Evolutionary conservation across 2,329 filamentous ascomycete genomes (phyloP).

Genomic region (Byssochlamys sp.): DNA sequence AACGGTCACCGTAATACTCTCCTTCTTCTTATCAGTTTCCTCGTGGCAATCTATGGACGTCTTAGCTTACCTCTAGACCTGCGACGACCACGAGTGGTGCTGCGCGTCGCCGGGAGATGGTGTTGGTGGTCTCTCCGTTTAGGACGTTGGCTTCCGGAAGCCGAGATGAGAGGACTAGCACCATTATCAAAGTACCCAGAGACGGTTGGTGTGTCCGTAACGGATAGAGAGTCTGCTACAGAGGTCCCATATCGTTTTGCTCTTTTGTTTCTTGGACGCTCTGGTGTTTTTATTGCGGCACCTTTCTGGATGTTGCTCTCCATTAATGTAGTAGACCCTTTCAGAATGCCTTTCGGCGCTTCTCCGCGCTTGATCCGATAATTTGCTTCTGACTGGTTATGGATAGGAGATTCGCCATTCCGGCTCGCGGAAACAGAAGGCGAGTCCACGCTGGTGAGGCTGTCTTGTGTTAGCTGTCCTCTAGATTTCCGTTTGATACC

Average conservation of each 20-base stretch:
- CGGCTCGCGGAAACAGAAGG: not conserved
- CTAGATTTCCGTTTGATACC: conserved; percentile 13
- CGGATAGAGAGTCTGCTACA: conserved; percentile 3
- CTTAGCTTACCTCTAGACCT: conserved; percentile 19
- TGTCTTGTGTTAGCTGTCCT: not conserved
- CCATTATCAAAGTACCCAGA: conserved; percentile 18
- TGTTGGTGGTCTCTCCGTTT: conserved; percentile 11
- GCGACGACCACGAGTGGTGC: conserved; percentile 11
- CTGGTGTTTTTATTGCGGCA: conserved; percentile 3
- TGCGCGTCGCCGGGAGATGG: conserved; percentile 6
- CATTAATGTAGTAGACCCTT: not conserved
- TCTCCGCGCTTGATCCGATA: not conserved
- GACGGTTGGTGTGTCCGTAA: conserved; percentile 7
- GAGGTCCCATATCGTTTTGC: conserved; percentile 5
- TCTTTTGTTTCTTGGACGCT: conserved; percentile 8
- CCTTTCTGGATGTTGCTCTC: not conserved
- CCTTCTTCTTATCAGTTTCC: conserved; percentile 14
- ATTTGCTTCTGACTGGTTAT: not conserved
- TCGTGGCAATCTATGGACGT: not conserved
- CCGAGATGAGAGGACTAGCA: conserved; percentile 19
- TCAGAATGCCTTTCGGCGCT: not conserved
- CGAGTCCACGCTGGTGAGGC: conserved; percentile 1
- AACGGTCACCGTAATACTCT: conserved; percentile 23
- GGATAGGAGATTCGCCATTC: not conserved
- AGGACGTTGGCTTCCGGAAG: conserved; percentile 14